phyloP scores from a whole-genome alignment of 169 alveolate genomes.

The Cryptosporidium tyzzeri region DNA sequence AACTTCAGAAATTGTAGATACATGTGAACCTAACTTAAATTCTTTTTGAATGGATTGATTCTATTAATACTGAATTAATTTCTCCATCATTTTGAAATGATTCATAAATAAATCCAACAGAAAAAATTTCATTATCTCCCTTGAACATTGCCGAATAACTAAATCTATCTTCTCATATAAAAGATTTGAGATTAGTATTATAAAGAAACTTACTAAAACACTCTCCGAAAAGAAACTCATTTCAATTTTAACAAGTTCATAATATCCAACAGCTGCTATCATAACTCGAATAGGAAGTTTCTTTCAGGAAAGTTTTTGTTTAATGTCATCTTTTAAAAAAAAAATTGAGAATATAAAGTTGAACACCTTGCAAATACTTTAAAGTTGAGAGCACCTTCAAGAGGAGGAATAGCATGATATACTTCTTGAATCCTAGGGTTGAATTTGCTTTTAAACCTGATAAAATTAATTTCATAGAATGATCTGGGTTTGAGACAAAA shows the following conservation, averaged over 20 bases:
- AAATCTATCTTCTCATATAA: conserved; percentile 1
- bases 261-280: conserved; percentile 1
- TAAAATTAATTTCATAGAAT: not conserved
- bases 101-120: conserved; percentile 21
- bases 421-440: not conserved
- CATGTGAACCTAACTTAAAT: not conserved
- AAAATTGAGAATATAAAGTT: conserved; percentile 19
- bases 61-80: not conserved
- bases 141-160: not conserved
- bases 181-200: not conserved
- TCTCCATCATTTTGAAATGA: not conserved
- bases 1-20: conserved; percentile 15
- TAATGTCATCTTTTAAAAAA: not conserved
- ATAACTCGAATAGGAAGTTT: conserved; percentile 29
- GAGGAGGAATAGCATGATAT: not conserved
- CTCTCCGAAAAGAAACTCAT: not conserved
- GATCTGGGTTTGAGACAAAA: conserved; percentile 3
- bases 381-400: not conserved
- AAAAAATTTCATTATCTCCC: not conserved
- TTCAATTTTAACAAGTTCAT: not conserved
- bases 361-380: conserved; percentile 1
- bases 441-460: not conserved
- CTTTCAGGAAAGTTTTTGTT: conserved; percentile 33
- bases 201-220: not conserved
- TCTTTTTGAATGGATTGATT: conserved; percentile 19